Evolutionary conservation across 108 stramenopile species (phyloP).

Genomic region (Schizochytrium sp.): DNA sequence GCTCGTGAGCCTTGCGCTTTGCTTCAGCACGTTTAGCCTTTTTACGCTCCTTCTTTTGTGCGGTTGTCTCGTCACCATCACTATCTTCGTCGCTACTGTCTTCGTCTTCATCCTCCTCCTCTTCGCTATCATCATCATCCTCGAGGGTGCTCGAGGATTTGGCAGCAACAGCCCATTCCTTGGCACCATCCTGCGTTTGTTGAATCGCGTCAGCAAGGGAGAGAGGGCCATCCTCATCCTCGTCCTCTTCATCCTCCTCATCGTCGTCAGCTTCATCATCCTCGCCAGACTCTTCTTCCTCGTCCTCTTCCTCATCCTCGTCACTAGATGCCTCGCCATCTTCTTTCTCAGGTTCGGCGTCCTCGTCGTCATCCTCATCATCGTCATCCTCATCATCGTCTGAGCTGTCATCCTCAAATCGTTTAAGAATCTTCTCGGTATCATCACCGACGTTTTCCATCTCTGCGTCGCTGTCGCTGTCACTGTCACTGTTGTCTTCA

Average conservation of each 20-base stretch:
- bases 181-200: background rate
- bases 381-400: slow-evolving; percentile 65
- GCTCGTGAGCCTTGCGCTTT: slow-evolving; percentile 25
- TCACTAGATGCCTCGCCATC: slow-evolving; percentile 49
- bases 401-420: slow-evolving; percentile 31
- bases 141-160: background rate
- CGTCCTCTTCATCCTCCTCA: slow-evolving; percentile 33
- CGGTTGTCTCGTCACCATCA: background rate
- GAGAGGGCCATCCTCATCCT: background rate
- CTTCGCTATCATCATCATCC: background rate
- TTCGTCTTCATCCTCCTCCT: background rate
- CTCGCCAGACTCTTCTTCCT: slow-evolving; percentile 15
- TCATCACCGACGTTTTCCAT: background rate
- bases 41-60: slow-evolving; percentile 7
- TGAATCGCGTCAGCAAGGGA: slow-evolving; percentile 42
- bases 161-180: slow-evolving; percentile 2
- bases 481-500: slow-evolving; percentile 40
- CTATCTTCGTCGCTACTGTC: background rate
- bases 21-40: slow-evolving; percentile 58
- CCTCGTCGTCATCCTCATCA: slow-evolving; percentile 65
- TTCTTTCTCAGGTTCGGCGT: slow-evolving; percentile 63
- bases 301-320: slow-evolving; percentile 61
- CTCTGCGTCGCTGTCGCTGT: slow-evolving; percentile 60
- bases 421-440: background rate
- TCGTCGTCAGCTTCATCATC: slow-evolving; percentile 35